Evolutionary conservation across 805 yeast genomes (phyloP), one percentile per base, ranked within the genome.

Genomic region (Yueomyces sp.): DNA sequence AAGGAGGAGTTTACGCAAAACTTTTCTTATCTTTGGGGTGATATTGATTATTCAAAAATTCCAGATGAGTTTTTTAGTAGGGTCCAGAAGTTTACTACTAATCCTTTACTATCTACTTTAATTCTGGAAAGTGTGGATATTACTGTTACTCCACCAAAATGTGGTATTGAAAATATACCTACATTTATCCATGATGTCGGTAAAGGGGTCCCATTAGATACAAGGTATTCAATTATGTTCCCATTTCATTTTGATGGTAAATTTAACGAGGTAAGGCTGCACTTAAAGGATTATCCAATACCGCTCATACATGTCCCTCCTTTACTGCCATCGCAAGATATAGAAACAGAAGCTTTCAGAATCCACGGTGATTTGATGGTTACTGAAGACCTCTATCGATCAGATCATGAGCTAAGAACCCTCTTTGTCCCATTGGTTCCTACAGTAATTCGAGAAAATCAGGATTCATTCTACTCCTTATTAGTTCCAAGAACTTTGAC

Each of bases 281-380:
- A 84, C 56, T 52, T 88, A 47, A 67, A 92, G 44, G 97, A 88
- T 55, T 86, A 82, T 55, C 96, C 96, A 0, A 54, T 90, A n/a
- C 96, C 97, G 0, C 63, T 88, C 41, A 59, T 85, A 6, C 77
- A 78, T 49, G 74, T 88, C 48, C 95, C 95, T 0, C 62, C 67
- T 9, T 64, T 68, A 9, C 62, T 63, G 3, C 50, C 66, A 40
- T 26, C 46, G 0, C 68, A 65, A 40, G 44, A 44, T 3, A 45
- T 50, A 29, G 38, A 42, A 49, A 46, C 70, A 50, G 37, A 34
- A 34, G 56, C 66, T 42, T 45, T 67, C 19, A 44, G 64, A 31
- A 45, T 81, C 43, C 57, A 62, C 27, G 94, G 95, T 27, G 77
- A 84, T 49, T 53, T 85, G 28, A 70, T 85, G 2, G 67, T 88